These are phyloP conservation scores for Erodium texanum DNA, from an alignment of 441 rosid genomes.

Conservation along the genomic window DNA sequence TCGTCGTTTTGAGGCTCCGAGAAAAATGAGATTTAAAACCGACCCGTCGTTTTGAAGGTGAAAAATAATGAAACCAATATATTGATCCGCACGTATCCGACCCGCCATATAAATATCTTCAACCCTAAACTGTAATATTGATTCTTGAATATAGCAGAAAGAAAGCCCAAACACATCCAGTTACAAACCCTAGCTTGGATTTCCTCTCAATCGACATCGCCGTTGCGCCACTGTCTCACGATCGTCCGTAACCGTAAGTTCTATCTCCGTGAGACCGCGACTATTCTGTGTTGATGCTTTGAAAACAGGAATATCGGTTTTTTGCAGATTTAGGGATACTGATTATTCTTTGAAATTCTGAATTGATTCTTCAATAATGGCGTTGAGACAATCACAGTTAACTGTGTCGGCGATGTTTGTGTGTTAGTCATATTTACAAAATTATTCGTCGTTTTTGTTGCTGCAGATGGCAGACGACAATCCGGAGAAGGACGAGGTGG, in stretches of 20 bases:
- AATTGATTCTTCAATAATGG: not conserved
- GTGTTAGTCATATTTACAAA: no score
- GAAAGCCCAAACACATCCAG: not conserved
- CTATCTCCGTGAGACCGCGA: not conserved
- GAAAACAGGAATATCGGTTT: not conserved
- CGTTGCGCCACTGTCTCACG: not conserved
- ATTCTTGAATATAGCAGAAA: no score
- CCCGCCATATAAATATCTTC: not conserved
- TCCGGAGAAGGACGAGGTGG: slow-evolving; percentile 39
- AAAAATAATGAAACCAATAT: no score
- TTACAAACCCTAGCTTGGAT: not conserved
- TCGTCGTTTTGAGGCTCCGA: no score
- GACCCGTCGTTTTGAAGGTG: no score
- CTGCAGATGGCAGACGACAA: slow-evolving; percentile 43
- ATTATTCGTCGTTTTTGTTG: not conserved
- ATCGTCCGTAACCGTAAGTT: not conserved
- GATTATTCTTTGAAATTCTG: not conserved
- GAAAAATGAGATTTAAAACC: no score
- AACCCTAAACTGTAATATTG: not conserved
- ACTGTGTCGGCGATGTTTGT: not conserved
- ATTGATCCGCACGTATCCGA: no score
- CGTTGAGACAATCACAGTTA: not conserved
- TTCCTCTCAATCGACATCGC: not conserved
- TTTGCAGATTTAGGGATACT: not conserved
- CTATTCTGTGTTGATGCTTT: not conserved